Evolutionary conservation across 2,329 filamentous ascomycete species (phyloP).

Genomic region (Fusarium annulatum): DNA sequence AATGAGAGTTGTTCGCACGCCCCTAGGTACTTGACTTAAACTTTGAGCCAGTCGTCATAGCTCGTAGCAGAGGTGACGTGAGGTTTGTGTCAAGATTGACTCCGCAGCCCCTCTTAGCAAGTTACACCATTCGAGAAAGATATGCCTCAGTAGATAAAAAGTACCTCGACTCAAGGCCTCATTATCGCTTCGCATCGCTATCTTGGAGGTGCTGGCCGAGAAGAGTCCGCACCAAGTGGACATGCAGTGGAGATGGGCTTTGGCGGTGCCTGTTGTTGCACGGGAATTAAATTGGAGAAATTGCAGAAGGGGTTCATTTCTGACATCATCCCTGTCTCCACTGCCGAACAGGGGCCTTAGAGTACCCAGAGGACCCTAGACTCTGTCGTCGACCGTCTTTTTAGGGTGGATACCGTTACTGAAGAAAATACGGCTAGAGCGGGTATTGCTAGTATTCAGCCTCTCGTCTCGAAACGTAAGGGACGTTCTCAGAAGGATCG

Average conservation of each 20-base stretch:
- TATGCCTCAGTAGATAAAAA: constrained; percentile 30
- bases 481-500: constrained; percentile 18
- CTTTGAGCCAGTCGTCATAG: constrained; percentile 30
- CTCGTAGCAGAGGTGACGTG: constrained; percentile 24
- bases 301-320: constrained; percentile 13
- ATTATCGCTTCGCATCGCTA: constrained; percentile 6
- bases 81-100: constrained; percentile 22
- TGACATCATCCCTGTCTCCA: constrained; percentile 39
- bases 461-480: background rate
- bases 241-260: background rate
- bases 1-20: background rate
- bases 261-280: constrained; percentile 27
- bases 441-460: constrained; percentile 13
- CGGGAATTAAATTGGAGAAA: constrained; percentile 27
- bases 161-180: background rate
- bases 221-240: constrained; percentile 38
- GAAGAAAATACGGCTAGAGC: constrained; percentile 34
- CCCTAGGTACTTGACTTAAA: constrained; percentile 3
- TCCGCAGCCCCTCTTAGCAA: constrained; percentile 35
- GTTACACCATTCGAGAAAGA: constrained; percentile 34
- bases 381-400: constrained; percentile 19
- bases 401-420: constrained; percentile 33
- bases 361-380: constrained; percentile 1
- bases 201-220: constrained; percentile 33
- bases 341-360: constrained; percentile 16